Conservation (phyloP, 139 green algal species). For the Chlorella sp. region DNA sequence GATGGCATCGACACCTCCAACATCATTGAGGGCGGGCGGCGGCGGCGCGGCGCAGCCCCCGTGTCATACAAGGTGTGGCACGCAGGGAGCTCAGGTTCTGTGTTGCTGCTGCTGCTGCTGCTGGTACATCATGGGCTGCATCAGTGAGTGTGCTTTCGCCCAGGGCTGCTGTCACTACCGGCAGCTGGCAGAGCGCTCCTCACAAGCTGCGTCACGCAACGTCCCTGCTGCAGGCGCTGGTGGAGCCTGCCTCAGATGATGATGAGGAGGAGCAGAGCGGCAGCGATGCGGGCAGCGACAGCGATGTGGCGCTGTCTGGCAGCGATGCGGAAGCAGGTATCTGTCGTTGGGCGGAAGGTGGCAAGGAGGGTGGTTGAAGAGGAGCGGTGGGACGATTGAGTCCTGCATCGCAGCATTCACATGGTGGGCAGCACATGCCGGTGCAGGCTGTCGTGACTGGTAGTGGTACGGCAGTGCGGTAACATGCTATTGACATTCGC, state of each 20-base stretch:
- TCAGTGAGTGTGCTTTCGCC: too few species aligned
- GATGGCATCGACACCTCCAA: conserved; percentile 85
- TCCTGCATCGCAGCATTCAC: too few species aligned
- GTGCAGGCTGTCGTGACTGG: too few species aligned
- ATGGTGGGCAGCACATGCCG: too few species aligned
- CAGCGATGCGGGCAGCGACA: conserved; percentile 8
- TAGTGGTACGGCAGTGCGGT: too few species aligned
- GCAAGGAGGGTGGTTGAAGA: not conserved
- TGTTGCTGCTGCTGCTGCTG: too few species aligned
- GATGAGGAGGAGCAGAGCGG: conserved; percentile 25
- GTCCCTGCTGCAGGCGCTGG: not conserved
- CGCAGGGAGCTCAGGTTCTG: too few species aligned
- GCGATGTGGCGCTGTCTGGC: conserved; percentile 5
- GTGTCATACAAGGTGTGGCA: conserved; percentile 26
- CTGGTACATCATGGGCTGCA: too few species aligned
- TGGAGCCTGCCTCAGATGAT: conserved; percentile 9
- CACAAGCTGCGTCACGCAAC: too few species aligned
- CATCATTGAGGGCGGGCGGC: conserved; percentile 65
- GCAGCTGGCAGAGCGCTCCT: too few species aligned
- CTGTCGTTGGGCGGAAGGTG: not conserved
- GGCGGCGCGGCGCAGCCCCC: conserved; percentile 27
- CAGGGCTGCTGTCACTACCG: too few species aligned
- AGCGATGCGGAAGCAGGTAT: conserved; percentile 8
- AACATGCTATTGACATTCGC: too few species aligned
- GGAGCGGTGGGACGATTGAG: not conserved